Conservation (phyloP, 352 stramenopile genomes). For the Pythium phragmiticola region DNA sequence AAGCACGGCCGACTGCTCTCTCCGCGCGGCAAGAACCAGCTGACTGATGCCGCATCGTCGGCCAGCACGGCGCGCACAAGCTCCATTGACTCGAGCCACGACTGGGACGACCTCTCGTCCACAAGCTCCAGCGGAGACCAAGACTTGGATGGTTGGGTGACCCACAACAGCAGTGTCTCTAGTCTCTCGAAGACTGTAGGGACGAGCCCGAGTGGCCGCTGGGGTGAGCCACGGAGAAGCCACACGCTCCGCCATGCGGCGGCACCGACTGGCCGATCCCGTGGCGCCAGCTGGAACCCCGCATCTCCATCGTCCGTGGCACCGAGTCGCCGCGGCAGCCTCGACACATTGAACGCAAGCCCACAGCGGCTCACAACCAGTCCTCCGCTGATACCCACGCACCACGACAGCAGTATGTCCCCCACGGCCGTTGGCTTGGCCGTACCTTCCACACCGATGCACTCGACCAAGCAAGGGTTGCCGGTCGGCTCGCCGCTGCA, state of each 20-base stretch:
- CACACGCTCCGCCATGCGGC: slow-evolving; percentile 24
- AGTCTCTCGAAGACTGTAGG: slow-evolving; percentile 10
- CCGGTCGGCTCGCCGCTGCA: slow-evolving; percentile 20
- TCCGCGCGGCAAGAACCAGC: slow-evolving; percentile 19
- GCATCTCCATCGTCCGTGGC: neutral
- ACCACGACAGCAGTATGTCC: slow-evolving; percentile 1
- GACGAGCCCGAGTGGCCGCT: slow-evolving; percentile 17
- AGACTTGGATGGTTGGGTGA: slow-evolving; percentile 18
- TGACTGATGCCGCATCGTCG: slow-evolving; percentile 21
- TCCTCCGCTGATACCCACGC: neutral
- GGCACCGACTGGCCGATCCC: neutral
- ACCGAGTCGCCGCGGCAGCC: neutral
- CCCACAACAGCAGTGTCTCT: slow-evolving; percentile 4
- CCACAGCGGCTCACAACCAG: slow-evolving; percentile 10
- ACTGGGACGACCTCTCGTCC: slow-evolving; percentile 29
- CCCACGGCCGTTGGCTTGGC: neutral
- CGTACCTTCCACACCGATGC: neutral
- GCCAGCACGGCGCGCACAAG: slow-evolving; percentile 23
- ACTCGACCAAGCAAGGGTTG: slow-evolving; percentile 1
- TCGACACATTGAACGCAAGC: neutral
- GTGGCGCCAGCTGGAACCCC: slow-evolving; percentile 17
- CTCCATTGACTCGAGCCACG: slow-evolving; percentile 27
- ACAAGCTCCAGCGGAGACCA: slow-evolving; percentile 25
- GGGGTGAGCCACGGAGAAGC: slow-evolving; percentile 17
- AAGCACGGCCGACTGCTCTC: slow-evolving; percentile 23